Percentiles rank a stretch among this genome's conserved stretches.
Conservation (phyloP, 1,284 basidiomycete genomes). For the Coniophora puteana region DNA sequence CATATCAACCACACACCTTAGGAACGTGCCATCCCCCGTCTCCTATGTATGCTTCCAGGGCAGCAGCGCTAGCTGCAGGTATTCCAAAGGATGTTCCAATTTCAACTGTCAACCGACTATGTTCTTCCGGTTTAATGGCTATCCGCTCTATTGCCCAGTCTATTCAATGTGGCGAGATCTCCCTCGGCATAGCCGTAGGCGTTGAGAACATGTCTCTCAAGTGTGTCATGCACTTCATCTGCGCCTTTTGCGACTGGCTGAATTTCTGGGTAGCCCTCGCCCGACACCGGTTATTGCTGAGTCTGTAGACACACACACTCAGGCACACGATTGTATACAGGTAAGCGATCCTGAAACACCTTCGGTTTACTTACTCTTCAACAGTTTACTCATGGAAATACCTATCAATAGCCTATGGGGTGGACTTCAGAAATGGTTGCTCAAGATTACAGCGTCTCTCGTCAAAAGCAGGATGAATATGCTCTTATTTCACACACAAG, state of each 20-base stretch:
- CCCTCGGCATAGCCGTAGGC: slow-evolving; percentile 77
- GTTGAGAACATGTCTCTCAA: slow-evolving; percentile 84
- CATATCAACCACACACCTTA: slow-evolving; percentile 23
- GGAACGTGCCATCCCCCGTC: slow-evolving; percentile 86
- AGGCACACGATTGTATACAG: slow-evolving; percentile 76
- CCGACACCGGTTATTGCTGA: slow-evolving; percentile 74
- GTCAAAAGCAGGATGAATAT: slow-evolving; percentile 78
- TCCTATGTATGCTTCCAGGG: slow-evolving; percentile 73
- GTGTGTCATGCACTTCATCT: slow-evolving; percentile 36
- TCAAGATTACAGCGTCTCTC: slow-evolving; percentile 67
- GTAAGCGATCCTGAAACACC: slow-evolving; percentile 38
- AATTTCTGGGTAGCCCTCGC: slow-evolving; percentile 50
- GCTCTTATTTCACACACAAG: slow-evolving; percentile 80
- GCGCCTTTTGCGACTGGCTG: slow-evolving; percentile 4
- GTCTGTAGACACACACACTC: slow-evolving; percentile 43
- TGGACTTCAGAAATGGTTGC: slow-evolving; percentile 92
- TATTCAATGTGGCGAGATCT: slow-evolving; percentile 66
- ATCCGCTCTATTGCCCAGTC: slow-evolving; percentile 78
- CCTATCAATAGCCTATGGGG: slow-evolving; percentile 76
- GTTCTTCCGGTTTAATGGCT: slow-evolving; percentile 85
- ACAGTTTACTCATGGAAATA: slow-evolving; percentile 6
- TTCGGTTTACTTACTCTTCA: too few species aligned
- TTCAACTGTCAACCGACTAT: slow-evolving; percentile 79
- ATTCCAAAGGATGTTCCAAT: slow-evolving; percentile 76
- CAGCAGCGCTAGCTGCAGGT: slow-evolving; percentile 79